These are phyloP conservation scores for Pythium aquatile DNA, from an alignment of 352 stramenopile genomes.

Conservation along the genomic window DNA sequence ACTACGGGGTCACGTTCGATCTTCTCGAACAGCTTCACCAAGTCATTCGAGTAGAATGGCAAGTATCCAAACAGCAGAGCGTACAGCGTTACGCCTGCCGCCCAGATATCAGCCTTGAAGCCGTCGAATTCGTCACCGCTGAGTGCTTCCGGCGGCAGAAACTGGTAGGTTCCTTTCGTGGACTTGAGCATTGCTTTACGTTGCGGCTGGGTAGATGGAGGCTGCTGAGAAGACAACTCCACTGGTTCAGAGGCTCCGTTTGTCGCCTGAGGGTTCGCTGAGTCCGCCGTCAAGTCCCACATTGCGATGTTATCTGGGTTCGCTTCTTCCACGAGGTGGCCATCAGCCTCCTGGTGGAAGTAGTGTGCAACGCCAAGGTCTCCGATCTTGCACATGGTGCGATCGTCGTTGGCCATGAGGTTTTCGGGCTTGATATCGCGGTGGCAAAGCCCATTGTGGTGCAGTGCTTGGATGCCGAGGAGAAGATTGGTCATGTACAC, in stretches of 20 bases:
- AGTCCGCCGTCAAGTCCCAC: conserved; percentile 36
- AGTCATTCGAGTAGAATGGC: conserved; percentile 88
- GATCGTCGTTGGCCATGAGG: conserved; percentile 59
- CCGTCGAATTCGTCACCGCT: conserved; percentile 69
- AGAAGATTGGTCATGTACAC: conserved; percentile 59
- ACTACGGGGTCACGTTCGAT: conserved; percentile 66
- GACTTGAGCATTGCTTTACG: conserved; percentile 51
- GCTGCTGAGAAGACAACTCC: neutral
- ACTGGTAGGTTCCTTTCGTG: conserved; percentile 79
- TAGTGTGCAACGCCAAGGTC: conserved; percentile 83
- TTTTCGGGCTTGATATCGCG: conserved; percentile 89
- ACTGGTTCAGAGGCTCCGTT: neutral
- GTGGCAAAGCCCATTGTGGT: conserved; percentile 73
- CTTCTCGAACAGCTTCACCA: conserved; percentile 87
- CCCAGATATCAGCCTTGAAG: conserved; percentile 90
- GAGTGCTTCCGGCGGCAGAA: conserved; percentile 65
- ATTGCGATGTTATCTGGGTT: conserved; percentile 48
- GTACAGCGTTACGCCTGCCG: conserved; percentile 91
- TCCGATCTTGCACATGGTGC: conserved; percentile 68
- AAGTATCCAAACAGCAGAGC: conserved; percentile 85
- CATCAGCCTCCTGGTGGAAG: conserved; percentile 53
- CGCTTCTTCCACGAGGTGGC: conserved; percentile 48
- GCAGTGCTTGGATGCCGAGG: conserved; percentile 70
- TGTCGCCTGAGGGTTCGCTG: neutral
- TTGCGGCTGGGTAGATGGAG: neutral